Base-by-base conservation (phyloP, 1,284 basidiomycete genomes). In the Cryptococcus maquisensis region DNA sequence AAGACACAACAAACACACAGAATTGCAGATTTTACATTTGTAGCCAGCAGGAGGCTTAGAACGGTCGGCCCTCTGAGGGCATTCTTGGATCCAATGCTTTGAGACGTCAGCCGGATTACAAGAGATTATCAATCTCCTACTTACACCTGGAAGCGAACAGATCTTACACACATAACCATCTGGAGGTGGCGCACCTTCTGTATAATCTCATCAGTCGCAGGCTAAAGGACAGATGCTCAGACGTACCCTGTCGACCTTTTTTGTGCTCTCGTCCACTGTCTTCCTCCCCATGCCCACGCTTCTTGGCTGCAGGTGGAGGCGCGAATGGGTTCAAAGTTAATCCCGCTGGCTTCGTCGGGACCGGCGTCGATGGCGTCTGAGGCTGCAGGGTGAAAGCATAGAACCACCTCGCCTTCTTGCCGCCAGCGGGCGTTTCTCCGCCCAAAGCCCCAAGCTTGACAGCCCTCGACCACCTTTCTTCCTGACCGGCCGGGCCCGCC, bases 401-500 rank as follows among this genome's bases (percentile, higher is more conserved):
- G 75, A 87, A 87, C 82, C 85, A 87, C 85, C 92, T 81, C 65
- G 90, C 87, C 73, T 92, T 95, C 76, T 88, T 88, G 21, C 83
- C 84, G 6, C 62, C 65, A 15, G 57, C 58, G 4, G 56, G 53
- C 18, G 77, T 68, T 21, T 82, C 81, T 15, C 82, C 85, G 12
- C 89, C 90, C 70, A 96, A 88, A n/a, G 86, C 81, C 36, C 90
- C 93, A 6, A 97, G 79, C 65, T 87, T 86, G 49, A 96, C 82
- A 61, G 90, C 90, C 37, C 91, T 80, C 36, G 86, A 84, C 62
- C 42, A 88, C 75, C 55, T 87, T 80, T 60, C 82, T 46, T 70
- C 84, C 37, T 66, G 64, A 0, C 72, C 74, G 18, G 78, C 77
- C 52, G 85, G 83, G 36, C 85, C 85, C 35, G 84, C 81, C 92